Conservation (phyloP, 2,329 filamentous ascomycete species). For the Paraphoma chrysanthemicola region DNA sequence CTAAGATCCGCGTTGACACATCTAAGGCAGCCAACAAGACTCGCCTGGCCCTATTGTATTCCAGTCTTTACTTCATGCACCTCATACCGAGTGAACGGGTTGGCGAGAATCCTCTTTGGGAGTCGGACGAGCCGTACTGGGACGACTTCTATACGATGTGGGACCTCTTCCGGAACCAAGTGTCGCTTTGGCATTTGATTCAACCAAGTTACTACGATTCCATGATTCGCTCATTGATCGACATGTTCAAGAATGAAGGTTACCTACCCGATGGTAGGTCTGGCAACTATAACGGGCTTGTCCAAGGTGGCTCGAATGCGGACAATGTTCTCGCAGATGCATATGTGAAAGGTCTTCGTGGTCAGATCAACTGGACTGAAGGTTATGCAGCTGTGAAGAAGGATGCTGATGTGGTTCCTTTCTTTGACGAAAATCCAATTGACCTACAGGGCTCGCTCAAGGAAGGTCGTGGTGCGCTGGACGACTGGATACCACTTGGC, state of each 20-base stretch:
- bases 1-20: slow-evolving; percentile 57
- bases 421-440: slow-evolving; percentile 44
- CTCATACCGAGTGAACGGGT: slow-evolving; percentile 45
- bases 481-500: slow-evolving; percentile 53
- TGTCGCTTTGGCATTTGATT: slow-evolving; percentile 61
- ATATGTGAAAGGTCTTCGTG: slow-evolving; percentile 68
- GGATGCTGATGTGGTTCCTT: slow-evolving; percentile 66
- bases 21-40: slow-evolving; percentile 38
- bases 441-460: slow-evolving; percentile 48
- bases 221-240: slow-evolving; percentile 74
- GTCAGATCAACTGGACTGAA: slow-evolving; percentile 71
- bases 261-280: slow-evolving; percentile 74
- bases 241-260: slow-evolving; percentile 67
- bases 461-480: slow-evolving; percentile 51
- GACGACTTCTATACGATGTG: slow-evolving; percentile 79
- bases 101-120: slow-evolving; percentile 74
- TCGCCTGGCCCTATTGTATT: slow-evolving; percentile 41
- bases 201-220: slow-evolving; percentile 68
- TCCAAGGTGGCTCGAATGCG: slow-evolving; percentile 46
- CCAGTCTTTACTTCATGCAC: slow-evolving; percentile 46
- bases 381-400: slow-evolving; percentile 76
- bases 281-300: slow-evolving; percentile 63
- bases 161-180: slow-evolving; percentile 69
- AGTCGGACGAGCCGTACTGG: slow-evolving; percentile 69
- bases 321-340: slow-evolving; percentile 68